These are phyloP conservation scores for Geosmithia putterillii DNA, from an alignment of 2,329 filamentous ascomycete species.

Conservation along the genomic window DNA sequence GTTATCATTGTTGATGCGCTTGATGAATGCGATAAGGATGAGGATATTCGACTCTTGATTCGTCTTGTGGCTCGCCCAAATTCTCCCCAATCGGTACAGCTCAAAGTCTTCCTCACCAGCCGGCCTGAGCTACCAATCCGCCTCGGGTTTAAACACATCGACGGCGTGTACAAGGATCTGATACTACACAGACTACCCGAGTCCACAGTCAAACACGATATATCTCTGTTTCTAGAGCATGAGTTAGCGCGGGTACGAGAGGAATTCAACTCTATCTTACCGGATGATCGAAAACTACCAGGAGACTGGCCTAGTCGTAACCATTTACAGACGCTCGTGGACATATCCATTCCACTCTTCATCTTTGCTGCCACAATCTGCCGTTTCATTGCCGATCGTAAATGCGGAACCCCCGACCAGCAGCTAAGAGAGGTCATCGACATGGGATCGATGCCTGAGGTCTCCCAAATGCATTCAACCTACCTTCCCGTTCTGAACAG, in stretches of 20 bases:
- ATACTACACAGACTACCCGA: slow-evolving; percentile 18
- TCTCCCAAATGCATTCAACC: slow-evolving; percentile 4
- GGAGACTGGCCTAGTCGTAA: slow-evolving; percentile 3
- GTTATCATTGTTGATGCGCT: slow-evolving; percentile 1
- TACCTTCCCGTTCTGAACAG: slow-evolving; percentile 9
- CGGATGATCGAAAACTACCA: slow-evolving; percentile 3
- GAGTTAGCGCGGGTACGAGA: slow-evolving; percentile 14
- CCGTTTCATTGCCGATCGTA: slow-evolving; percentile 4
- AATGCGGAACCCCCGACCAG: slow-evolving; percentile 6
- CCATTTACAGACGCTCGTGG: slow-evolving; percentile 7
- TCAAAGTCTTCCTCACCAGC: slow-evolving; percentile 24
- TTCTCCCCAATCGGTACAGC: background rate
- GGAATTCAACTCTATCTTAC: slow-evolving; percentile 7
- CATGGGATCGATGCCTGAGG: background rate
- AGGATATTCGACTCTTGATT: slow-evolving; percentile 1
- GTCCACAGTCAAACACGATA: slow-evolving; percentile 18
- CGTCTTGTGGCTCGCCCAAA: slow-evolving; percentile 1
- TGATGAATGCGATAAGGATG: slow-evolving; percentile 1
- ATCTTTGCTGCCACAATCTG: slow-evolving; percentile 17
- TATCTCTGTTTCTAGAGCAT: slow-evolving; percentile 15
- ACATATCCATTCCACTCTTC: slow-evolving; percentile 16
- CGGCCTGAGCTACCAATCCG: slow-evolving; percentile 22
- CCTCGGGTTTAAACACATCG: slow-evolving; percentile 17
- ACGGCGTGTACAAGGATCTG: slow-evolving; percentile 16
- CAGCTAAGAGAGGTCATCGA: slow-evolving; percentile 10